Conservation (phyloP, 2,329 filamentous ascomycete species). For the Penicillium capsulatum region DNA sequence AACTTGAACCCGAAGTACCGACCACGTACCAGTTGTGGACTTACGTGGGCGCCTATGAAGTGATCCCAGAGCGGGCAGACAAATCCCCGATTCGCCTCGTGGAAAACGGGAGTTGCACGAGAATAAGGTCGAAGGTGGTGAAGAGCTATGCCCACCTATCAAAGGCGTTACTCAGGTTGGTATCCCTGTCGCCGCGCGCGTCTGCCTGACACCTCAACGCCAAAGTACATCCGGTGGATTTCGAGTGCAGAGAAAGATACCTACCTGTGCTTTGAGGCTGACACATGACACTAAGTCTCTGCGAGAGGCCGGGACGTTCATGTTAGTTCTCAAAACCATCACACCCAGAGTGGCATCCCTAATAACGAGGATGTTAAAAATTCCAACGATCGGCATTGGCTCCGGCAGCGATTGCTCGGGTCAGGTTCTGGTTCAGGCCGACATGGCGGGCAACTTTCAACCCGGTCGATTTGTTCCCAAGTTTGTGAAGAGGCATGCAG, state of each 20-base stretch:
- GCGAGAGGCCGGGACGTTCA: conserved; percentile 85
- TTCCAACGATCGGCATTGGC: conserved; percentile 95
- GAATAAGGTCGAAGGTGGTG: conserved; percentile 89
- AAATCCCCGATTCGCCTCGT: conserved; percentile 80
- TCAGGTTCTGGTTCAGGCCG: conserved; percentile 91
- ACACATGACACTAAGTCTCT: conserved; percentile 83
- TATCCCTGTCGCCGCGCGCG: conserved; percentile 86
- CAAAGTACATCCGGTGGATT: conserved; percentile 92
- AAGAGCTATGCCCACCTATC: conserved; percentile 83
- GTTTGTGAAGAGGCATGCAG: conserved; percentile 92
- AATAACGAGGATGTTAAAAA: conserved; percentile 71
- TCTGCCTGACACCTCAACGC: conserved; percentile 89
- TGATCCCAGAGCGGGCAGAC: conserved; percentile 80
- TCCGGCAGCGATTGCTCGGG: conserved; percentile 92
- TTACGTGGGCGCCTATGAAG: conserved; percentile 96
- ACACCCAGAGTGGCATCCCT: conserved; percentile 77
- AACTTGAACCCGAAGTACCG: too few species aligned
- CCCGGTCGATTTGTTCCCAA: conserved; percentile 88
- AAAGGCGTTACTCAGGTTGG: conserved; percentile 77
- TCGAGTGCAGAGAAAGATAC: conserved; percentile 88
- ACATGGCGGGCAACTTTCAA: conserved; percentile 91
- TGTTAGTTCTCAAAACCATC: conserved; percentile 83
- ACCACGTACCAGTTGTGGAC: too few species aligned
- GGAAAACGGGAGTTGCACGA: conserved; percentile 84
- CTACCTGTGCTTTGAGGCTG: conserved; percentile 65